Percentiles rank a stretch among this genome's conserved stretches.
Conservation (phyloP, 179 eudicot genomes). For the Sideroxylon spinosum region DNA sequence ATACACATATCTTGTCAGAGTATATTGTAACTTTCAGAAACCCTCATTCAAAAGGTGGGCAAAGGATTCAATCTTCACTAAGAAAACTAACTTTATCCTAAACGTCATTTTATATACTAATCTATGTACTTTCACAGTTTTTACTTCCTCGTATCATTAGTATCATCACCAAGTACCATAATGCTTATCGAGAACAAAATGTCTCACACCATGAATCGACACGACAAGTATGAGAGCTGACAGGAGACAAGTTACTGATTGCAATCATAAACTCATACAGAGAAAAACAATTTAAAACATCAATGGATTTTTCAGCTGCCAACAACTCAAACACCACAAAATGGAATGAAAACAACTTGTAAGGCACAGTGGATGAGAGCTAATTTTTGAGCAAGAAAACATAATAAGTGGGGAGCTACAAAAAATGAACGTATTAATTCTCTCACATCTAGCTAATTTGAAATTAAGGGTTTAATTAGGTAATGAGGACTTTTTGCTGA, state of each 20-base stretch:
- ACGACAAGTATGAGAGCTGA: conserved; percentile 36
- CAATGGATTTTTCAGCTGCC: background rate
- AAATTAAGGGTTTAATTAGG: too few species aligned
- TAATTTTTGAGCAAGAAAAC: too few species aligned
- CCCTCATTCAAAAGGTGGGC: conserved; percentile 11
- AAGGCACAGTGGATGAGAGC: background rate
- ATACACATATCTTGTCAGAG: conserved; percentile 65
- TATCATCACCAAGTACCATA: conserved; percentile 34
- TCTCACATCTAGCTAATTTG: too few species aligned
- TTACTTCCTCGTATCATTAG: conserved; percentile 31
- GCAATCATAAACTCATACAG: conserved; percentile 43
- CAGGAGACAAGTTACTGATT: conserved; percentile 54
- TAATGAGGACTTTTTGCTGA: too few species aligned
- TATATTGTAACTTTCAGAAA: conserved; percentile 41
- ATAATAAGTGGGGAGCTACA: too few species aligned
- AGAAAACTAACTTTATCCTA: conserved; percentile 55
- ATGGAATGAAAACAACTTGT: background rate
- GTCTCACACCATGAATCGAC: conserved; percentile 52
- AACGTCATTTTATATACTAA: conserved; percentile 50
- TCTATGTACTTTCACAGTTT: conserved; percentile 36
- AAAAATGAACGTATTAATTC: too few species aligned
- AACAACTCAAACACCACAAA: background rate
- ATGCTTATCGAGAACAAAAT: conserved; percentile 34
- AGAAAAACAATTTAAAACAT: conserved; percentile 15
- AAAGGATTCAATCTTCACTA: conserved; percentile 6